Percentiles rank a stretch among this genome's conserved stretches.
Conservation (phyloP, 768 basidiomycete species). For the Lanmaoa rubissima region DNA sequence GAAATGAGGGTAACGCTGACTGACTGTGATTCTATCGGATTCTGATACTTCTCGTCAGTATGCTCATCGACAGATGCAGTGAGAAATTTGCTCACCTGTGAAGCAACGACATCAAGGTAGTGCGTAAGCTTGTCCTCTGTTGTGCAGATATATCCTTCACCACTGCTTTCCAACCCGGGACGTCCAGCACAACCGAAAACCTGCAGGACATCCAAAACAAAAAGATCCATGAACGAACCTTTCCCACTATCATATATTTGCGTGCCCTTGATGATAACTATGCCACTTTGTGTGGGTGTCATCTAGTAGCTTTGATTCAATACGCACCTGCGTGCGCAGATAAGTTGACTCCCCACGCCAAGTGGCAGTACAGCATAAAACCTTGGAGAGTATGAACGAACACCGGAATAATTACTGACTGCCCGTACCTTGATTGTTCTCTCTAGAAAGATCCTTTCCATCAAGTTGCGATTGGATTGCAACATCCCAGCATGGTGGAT, state of each 20-base stretch:
- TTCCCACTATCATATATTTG: slow-evolving; percentile 91
- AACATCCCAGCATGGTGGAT: slow-evolving; percentile 99
- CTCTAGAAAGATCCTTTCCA: slow-evolving; percentile 91
- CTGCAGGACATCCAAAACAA: slow-evolving; percentile 93
- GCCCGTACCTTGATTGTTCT: slow-evolving; percentile 79
- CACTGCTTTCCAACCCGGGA: slow-evolving; percentile 84
- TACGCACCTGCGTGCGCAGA: slow-evolving; percentile 90
- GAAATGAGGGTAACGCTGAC: slow-evolving; percentile 20
- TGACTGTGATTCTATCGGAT: slow-evolving; percentile 95
- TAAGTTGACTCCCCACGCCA: slow-evolving; percentile 99
- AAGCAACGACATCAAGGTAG: slow-evolving; percentile 83
- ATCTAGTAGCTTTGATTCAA: slow-evolving; percentile 4
- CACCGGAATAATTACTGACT: neutral
- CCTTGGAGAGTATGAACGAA: slow-evolving; percentile 44
- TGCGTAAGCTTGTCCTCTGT: slow-evolving; percentile 90
- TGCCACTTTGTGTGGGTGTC: slow-evolving; percentile 7
- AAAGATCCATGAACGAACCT: slow-evolving; percentile 89
- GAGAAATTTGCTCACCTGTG: slow-evolving; percentile 55
- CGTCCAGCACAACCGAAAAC: slow-evolving; percentile 96
- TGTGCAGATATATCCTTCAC: slow-evolving; percentile 96
- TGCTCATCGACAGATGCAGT: neutral
- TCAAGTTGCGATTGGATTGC: slow-evolving; percentile 89
- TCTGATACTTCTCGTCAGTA: slow-evolving; percentile 41
- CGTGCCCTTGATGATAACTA: slow-evolving; percentile 96
- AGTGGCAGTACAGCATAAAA: slow-evolving; percentile 97